Evolutionary conservation across 108 stramenopile genomes (phyloP), one percentile per base, ranked within the genome.

Genomic region (Aurantiochytrium sp.): DNA sequence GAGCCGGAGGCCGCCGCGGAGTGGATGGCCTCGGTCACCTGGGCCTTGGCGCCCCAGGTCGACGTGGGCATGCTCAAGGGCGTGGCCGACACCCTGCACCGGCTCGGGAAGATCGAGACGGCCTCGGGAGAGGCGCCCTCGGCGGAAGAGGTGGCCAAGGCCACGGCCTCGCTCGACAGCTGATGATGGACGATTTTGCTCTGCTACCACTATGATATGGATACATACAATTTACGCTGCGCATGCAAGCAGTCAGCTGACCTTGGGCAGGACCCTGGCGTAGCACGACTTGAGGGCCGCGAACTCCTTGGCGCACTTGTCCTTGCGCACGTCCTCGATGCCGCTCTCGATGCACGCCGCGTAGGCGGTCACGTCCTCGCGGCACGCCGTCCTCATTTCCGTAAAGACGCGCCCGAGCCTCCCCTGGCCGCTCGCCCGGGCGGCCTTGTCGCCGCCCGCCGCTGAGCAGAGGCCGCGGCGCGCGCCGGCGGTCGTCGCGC

Each of bases 21-120:
- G 50, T 89, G 88, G 88, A 21, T 89, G 37, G 17, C 48, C 1
- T 17, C 45, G 37, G 88, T 89, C 22, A 48, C n/a, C 22, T 89
- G 73, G 73, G 73, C 73, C 21, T 24, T 41, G 6, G 73, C 39
- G 12, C 73, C 73, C n/a, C 8, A 1, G 45, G 73, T 81, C 21
- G 73, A 81, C 32, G 42, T 81, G n/a, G 73, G 24, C 2, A 81
- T 81, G 73, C 73, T 81, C 3, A 81, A 41, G 39, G 73, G 73
- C n/a, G 73, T 81, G 6, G 73, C 73, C 10, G 45, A 81, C 45
- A 81, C 73, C 12, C 39, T 81, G 21, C 73, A 81, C 45, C 73
- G 73, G 6, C 27, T 81, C 12, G 73, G 73, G 21, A 81, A 81
- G 45, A 81, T 81, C 32, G 45, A 41, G 2, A 81, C 42, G 24